A percentile compares a stretch with the other conserved stretches of the same genome.
Evolutionary conservation across 192 early-diverging fungal species (phyloP).

Genomic region (Backusella circina): DNA sequence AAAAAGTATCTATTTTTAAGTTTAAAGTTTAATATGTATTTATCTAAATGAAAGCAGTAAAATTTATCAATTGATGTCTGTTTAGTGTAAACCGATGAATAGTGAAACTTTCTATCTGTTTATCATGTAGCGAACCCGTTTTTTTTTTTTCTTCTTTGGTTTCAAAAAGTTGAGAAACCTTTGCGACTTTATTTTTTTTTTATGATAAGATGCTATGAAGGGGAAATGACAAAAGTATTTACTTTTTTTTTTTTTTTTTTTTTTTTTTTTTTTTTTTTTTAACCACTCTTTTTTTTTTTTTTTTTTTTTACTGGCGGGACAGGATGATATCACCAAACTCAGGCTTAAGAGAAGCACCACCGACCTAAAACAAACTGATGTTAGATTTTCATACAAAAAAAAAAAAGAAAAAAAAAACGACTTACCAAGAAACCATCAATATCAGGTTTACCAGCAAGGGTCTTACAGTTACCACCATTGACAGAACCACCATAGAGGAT

Average conservation of each 20-base stretch:
- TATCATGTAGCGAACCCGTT: no score
- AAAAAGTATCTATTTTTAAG: no score
- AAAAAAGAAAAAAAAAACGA: background rate
- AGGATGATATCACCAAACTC: slow-evolving; percentile 75
- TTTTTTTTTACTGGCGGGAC: slow-evolving; percentile 31
- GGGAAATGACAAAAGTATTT: background rate
- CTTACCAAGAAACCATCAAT: slow-evolving; percentile 95
- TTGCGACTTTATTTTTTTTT: background rate
- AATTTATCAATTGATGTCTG: no score
- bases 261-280: slow-evolving; percentile 4
- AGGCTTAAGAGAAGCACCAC: slow-evolving; percentile 95
- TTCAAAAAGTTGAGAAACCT: background rate
- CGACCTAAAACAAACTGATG: slow-evolving; percentile 43
- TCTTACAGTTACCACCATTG: slow-evolving; percentile 67
- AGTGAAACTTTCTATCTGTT: no score
- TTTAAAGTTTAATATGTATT: no score
- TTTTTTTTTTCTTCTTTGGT: background rate
- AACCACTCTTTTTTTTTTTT: background rate
- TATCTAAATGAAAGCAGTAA: no score
- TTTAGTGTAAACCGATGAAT: no score
- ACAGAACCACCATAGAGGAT: slow-evolving; percentile 98
- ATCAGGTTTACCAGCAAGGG: slow-evolving; percentile 70
- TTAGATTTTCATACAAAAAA: background rate
- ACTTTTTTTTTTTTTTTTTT: background rate
- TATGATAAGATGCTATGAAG: background rate